Evolutionary conservation across 2,329 filamentous ascomycete species (phyloP).

Genomic region (Pyricularia sp.): DNA sequence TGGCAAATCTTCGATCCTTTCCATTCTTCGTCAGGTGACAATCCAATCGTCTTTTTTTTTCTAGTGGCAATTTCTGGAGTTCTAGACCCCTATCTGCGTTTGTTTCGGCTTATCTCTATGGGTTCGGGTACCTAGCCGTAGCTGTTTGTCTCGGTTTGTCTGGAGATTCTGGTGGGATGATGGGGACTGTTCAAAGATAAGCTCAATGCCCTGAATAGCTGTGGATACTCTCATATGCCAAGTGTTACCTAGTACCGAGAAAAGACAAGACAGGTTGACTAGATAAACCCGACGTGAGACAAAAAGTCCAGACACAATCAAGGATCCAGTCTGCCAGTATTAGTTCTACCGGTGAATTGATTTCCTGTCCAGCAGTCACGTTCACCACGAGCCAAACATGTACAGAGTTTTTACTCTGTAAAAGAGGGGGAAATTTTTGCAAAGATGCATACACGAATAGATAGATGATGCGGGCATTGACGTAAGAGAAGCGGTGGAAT

Average conservation of each 20-base stretch:
- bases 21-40: neutral
- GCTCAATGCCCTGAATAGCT: neutral
- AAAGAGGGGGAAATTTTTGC: neutral
- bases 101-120: neutral
- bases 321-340: neutral
- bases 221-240: neutral
- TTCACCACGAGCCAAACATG: neutral
- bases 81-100: neutral
- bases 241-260: neutral
- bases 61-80: neutral
- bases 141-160: neutral
- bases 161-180: neutral
- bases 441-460: neutral
- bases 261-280: neutral
- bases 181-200: neutral
- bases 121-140: neutral
- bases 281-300: neutral
- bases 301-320: neutral
- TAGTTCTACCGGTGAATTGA: neutral
- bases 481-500: constrained; percentile 4
- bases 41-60: neutral
- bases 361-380: neutral
- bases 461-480: neutral
- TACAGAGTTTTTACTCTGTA: neutral
- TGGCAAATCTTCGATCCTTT: neutral